These are phyloP conservation scores for Dryas alaskensis DNA, from an alignment of 306 rosid genomes.

Conservation along the genomic window DNA sequence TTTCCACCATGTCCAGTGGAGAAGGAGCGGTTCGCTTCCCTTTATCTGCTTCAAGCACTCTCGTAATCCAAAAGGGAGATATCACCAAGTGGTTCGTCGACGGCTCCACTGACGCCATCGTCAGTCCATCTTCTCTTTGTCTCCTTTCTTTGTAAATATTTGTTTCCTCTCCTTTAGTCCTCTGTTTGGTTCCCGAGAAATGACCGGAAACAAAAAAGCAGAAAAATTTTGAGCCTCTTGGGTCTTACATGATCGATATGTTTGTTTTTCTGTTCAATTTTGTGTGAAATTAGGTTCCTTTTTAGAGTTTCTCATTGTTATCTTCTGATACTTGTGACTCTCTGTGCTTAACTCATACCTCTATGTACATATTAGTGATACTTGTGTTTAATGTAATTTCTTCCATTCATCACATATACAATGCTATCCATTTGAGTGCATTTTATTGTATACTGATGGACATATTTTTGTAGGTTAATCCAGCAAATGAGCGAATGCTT, in stretches of 20 bases:
- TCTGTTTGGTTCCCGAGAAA: slow-evolving; percentile 11
- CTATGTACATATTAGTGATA: neutral
- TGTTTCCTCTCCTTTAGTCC: neutral
- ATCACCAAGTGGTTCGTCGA: slow-evolving; percentile 81
- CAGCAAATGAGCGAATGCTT: slow-evolving; percentile 89
- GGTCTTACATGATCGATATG: neutral
- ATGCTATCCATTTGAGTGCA: neutral
- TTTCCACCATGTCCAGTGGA: slow-evolving; percentile 36
- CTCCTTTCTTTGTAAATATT: neutral
- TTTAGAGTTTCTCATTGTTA: neutral
- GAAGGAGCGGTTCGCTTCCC: slow-evolving; percentile 56
- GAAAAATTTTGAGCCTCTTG: neutral
- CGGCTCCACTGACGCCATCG: slow-evolving; percentile 78
- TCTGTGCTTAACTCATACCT: neutral
- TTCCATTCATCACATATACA: neutral
- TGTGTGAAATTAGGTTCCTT: neutral
- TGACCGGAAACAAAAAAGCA: neutral
- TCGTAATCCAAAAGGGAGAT: slow-evolving; percentile 82
- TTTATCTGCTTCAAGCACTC: slow-evolving; percentile 46
- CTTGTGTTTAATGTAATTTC: neutral
- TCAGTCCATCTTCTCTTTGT: slow-evolving; percentile 36
- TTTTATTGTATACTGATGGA: neutral
- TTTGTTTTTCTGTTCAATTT: neutral
- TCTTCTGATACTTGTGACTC: neutral
- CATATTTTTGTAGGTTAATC: slow-evolving; percentile 58